phyloP scores from a whole-genome alignment of 2,329 filamentous ascomycete genomes.

The Stagonosporopsis chrysanthemi region DNA sequence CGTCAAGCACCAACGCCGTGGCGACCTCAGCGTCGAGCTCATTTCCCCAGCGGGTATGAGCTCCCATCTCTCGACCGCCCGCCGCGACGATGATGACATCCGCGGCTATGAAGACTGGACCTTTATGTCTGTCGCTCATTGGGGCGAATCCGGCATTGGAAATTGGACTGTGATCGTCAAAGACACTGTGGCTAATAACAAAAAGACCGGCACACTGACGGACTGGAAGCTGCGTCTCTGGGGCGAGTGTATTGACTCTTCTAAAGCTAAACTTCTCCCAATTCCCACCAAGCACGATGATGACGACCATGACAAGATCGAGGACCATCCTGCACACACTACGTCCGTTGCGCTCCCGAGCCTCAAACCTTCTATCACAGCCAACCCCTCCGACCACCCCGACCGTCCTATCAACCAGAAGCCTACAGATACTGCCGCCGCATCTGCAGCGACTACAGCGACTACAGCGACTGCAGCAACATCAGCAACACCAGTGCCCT shows the following conservation, averaged over 20 bases:
- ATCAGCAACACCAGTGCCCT: conserved; percentile 10
- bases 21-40: conserved; percentile 91
- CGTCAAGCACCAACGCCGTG: conserved; percentile 82
- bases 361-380: conserved; percentile 55
- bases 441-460: conserved; percentile 22
- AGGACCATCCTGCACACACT: conserved; percentile 65
- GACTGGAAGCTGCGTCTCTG: conserved; percentile 96
- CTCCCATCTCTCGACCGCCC: conserved; percentile 81
- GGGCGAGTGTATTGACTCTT: conserved; percentile 83
- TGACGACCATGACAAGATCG: conserved; percentile 73
- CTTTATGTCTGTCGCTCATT: conserved; percentile 98
- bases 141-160: conserved; percentile 87
- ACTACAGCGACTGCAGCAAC: conserved; percentile 30
- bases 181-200: conserved; percentile 76
- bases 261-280: conserved; percentile 76
- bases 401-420: conserved; percentile 67
- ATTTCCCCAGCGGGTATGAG: conserved; percentile 82
- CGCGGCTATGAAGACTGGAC: conserved; percentile 93
- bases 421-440: conserved; percentile 49
- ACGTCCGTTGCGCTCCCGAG: conserved; percentile 61
- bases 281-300: conserved; percentile 86
- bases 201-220: conserved; percentile 76
- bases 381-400: conserved; percentile 57
- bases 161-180: conserved; percentile 92
- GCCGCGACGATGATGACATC: conserved; percentile 70